These are phyloP conservation scores for Begonia masoniana DNA, from an alignment of 306 rosid species.

Conservation along the genomic window DNA sequence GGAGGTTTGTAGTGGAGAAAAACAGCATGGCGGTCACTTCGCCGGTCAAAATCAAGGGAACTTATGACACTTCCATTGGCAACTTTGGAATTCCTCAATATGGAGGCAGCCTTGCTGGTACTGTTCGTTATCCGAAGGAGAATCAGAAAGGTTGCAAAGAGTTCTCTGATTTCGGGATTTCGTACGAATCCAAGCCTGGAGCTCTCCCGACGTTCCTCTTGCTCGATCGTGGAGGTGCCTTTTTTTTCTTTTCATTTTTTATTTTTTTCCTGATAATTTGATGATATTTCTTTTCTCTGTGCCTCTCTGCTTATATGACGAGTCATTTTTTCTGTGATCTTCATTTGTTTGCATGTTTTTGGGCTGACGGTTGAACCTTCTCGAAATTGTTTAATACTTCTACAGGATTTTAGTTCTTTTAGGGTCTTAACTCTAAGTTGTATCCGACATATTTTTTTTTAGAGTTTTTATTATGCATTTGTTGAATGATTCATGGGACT, in stretches of 20 bases:
- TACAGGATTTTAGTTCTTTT: too few relatives aligned
- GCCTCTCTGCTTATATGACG: background rate
- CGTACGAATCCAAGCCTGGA: slow-evolving; percentile 63
- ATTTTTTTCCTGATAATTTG: background rate
- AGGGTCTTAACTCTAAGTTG: too few relatives aligned
- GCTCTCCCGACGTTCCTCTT: slow-evolving; percentile 82
- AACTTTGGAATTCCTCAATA: slow-evolving; percentile 98
- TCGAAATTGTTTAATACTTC: too few relatives aligned
- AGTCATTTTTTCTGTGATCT: background rate
- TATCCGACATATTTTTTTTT: too few relatives aligned
- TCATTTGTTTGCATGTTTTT: slow-evolving; percentile 10
- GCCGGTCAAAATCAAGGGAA: slow-evolving; percentile 72
- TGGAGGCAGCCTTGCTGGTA: slow-evolving; percentile 97
- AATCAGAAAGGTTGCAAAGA: slow-evolving; percentile 80
- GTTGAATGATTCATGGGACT: too few relatives aligned
- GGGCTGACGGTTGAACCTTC: too few relatives aligned
- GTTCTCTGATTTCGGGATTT: slow-evolving; percentile 56
- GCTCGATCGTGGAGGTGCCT: slow-evolving; percentile 92
- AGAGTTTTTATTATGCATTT: too few relatives aligned
- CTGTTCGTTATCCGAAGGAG: slow-evolving; percentile 68
- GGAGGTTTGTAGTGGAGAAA: slow-evolving; percentile 91
- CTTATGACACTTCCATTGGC: slow-evolving; percentile 84
- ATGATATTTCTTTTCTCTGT: background rate
- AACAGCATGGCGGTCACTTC: slow-evolving; percentile 89
- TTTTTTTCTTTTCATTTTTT: slow-evolving; percentile 1